Base-by-base conservation (phyloP, 2,329 filamentous ascomycete genomes). In the Paracamarosporium sp. region DNA sequence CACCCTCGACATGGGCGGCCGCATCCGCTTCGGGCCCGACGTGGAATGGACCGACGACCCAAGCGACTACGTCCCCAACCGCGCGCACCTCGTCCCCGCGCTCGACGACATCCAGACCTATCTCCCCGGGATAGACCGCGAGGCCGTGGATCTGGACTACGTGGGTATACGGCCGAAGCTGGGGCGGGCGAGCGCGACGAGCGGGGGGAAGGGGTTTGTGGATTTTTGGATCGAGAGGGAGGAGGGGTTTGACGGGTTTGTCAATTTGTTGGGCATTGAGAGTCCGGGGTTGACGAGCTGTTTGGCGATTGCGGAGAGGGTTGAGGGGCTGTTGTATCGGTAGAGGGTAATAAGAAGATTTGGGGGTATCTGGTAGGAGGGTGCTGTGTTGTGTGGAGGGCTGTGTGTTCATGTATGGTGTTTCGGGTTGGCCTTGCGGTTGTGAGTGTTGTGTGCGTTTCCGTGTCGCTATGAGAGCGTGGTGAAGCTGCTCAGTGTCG, bases 231-330 rank as follows among this genome's bases (percentile, higher is more conserved):
- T 99, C 44, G 78, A 83, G 59, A 86, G 85, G 66, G 93, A 97
- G 76, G 85, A 92, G 1, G 93, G 90, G 0, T 93, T 86, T 68
- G 79, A 85, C 1, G 93, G 92, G 1, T 97, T 94, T 84, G 84
- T 98, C 8, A 97, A 97, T 80, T 74, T 98, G 64, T 72, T 98
- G 66, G 94, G 93, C 0, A 97, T 97, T 66, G 94, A 98, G 81
- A 96, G 92, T 76, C 94, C 94, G 0, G 94, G 94, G 4, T 78
- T 98, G 75, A 98, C 94, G 45, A 95, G 91, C 74, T 87, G 85
- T 66, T 78, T 98, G 79, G 93, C 93, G 1, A 94, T 97, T 76
- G 93, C 84, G 3, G 91, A 96, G 71, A 85, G 86, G 81, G 93
- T 97, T 9, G 78, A 86, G 64, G 73, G 67, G 1, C 70, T 88